These are phyloP conservation scores for Phytophthora cactorum DNA, from an alignment of 352 stramenopile species.

Conservation along the genomic window DNA sequence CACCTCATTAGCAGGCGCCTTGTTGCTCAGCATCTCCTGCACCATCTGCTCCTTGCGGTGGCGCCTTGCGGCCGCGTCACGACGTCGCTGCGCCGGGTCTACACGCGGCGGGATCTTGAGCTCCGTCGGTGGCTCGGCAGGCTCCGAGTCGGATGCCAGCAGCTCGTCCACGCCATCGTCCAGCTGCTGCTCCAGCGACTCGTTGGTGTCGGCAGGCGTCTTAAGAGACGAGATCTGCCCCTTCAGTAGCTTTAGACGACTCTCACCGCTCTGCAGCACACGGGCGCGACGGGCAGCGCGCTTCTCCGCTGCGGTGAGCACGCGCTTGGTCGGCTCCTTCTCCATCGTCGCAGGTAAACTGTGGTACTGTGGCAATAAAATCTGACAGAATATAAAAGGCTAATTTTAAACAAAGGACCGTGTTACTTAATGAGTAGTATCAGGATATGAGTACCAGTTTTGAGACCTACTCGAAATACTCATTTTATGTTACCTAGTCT, in stretches of 20 bases:
- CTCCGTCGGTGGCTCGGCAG: conserved; percentile 7
- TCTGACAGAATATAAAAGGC: too few species aligned
- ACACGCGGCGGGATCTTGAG: conserved; percentile 56
- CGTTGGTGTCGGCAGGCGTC: conserved; percentile 23
- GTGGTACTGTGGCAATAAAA: too few species aligned
- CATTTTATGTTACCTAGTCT: too few species aligned
- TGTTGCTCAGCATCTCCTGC: conserved; percentile 51
- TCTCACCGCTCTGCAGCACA: conserved; percentile 67
- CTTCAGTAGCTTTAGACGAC: conserved; percentile 70
- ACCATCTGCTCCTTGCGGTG: conserved; percentile 67
- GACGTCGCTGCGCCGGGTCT: conserved; percentile 67
- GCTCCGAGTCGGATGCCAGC: conserved; percentile 18
- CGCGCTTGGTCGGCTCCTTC: conserved; percentile 5
- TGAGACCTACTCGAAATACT: too few species aligned
- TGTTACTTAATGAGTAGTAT: too few species aligned
- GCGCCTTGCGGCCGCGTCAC: conserved; percentile 67
- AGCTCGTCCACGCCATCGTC: conserved; percentile 56
- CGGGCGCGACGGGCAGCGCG: conserved; percentile 66
- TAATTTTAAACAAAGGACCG: too few species aligned
- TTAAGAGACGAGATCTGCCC: conserved; percentile 70
- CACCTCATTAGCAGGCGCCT: neutral
- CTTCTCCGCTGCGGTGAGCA: conserved; percentile 61
- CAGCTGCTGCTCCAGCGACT: conserved; percentile 43
- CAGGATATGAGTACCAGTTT: too few species aligned
- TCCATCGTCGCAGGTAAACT: neutral